Evolutionary conservation across 208 protist genomes (phyloP), one percentile per base, ranked within the genome.

Genomic region (Leishmania martiniquensis): DNA sequence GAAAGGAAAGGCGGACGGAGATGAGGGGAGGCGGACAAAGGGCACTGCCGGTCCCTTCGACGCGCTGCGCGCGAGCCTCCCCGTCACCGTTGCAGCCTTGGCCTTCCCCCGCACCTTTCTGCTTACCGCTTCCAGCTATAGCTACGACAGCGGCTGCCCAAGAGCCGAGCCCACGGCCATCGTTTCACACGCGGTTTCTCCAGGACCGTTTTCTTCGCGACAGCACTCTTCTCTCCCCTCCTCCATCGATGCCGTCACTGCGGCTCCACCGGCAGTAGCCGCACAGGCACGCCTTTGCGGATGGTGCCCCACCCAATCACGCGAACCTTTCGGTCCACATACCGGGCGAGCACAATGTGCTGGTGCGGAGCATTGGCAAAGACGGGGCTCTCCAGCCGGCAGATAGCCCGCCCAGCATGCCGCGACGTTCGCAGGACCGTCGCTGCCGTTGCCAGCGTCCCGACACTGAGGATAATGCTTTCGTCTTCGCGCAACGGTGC

Each of bases 381-480:
- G 45, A 99, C 98, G 34, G 99, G 99, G 22, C 90, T 89, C 49
- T 98, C 98, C 47, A 99, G 90, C 49, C 84, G 81, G 29, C 99
- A 91, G 83, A 99, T 99, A 60, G 98, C 98, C n/a, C 99, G 86
- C 78, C 99, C 98, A 20, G 92, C 93, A 52, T 85, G 85, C 44
- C 81, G 90, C 82, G 98, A 97, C 51, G 99, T 93, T 74, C 85
- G 93, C 6, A 95, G 76, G 66, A 99, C 97, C 60, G 94, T 96
- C 55, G 98, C 98, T 73, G 99, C 99, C 22, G 98, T 99, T 17
- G 96, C 99, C 10, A 99, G 98, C 37, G 98, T 99, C 68, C 99
- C 99, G 77, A 99, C 99, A 88, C 99, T 99, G 55, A 99, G 95
- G 93, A 99, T 99, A 15, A 99, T 86, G 57, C 98, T 96, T 82